Evolutionary conservation across 371 early-diverging fungal genomes (phyloP).

Genomic region (Mortierella sp.): DNA sequence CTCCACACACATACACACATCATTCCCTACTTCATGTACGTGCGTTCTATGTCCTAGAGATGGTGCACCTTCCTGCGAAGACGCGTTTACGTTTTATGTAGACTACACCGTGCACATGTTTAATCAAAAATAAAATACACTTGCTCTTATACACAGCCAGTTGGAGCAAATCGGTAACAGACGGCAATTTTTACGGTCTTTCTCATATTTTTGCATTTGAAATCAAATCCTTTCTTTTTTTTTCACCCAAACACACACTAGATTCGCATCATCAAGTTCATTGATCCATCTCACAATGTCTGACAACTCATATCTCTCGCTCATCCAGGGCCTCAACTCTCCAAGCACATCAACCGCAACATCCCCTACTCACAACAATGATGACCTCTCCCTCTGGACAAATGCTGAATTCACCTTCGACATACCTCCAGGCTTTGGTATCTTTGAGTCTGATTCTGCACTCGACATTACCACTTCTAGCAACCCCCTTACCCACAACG

Average conservation of each 20-base stretch:
- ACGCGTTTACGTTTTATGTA: too few relatives aligned
- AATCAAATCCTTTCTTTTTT: not conserved
- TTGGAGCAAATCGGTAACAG: too few relatives aligned
- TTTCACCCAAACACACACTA: not conserved
- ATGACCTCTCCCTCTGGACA: slow-evolving; percentile 61
- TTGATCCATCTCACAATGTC: slow-evolving; percentile 24
- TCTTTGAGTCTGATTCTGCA: slow-evolving; percentile 63
- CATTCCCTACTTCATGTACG: too few relatives aligned
- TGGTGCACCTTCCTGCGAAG: too few relatives aligned
- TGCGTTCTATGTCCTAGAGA: too few relatives aligned
- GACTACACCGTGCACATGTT: too few relatives aligned
- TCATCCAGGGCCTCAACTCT: slow-evolving; percentile 51
- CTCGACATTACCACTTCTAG: slow-evolving; percentile 21
- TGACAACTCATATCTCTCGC: slow-evolving; percentile 30
- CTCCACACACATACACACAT: too few relatives aligned
- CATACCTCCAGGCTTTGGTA: slow-evolving; percentile 68
- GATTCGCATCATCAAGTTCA: not conserved
- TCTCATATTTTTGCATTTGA: too few relatives aligned
- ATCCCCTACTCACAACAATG: slow-evolving; percentile 45
- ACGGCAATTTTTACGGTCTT: not conserved
- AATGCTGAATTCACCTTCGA: slow-evolving; percentile 78
- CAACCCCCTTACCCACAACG: not conserved
- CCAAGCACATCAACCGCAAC: slow-evolving; percentile 14
- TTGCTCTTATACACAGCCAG: not conserved
- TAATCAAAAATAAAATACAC: too few relatives aligned